These are phyloP conservation scores for Cryptosporidium baileyi DNA, from an alignment of 169 alveolate genomes.

Conservation along the genomic window DNA sequence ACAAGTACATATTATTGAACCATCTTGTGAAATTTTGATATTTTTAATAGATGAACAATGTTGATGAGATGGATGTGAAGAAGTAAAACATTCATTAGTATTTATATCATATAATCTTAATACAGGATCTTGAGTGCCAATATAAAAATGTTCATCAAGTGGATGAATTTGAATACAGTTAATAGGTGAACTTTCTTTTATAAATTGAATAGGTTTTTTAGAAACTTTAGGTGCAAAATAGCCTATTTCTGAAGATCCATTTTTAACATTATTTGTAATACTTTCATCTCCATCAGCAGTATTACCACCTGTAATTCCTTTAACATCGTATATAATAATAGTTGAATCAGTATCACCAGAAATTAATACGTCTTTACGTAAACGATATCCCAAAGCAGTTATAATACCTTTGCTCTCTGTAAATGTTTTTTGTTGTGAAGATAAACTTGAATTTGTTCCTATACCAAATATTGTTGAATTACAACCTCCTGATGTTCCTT, in stretches of 20 bases:
- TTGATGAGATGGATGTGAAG: constrained; percentile 53
- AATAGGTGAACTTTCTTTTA: constrained; percentile 55
- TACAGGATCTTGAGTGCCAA: constrained; percentile 53
- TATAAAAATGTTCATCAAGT: constrained; percentile 32
- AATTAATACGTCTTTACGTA: constrained; percentile 25
- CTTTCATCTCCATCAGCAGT: constrained; percentile 9
- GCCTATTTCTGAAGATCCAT: neutral
- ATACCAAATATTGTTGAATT: constrained; percentile 4
- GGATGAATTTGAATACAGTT: constrained; percentile 56
- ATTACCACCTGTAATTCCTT: constrained; percentile 34
- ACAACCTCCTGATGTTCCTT: neutral
- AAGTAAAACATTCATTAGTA: constrained; percentile 37
- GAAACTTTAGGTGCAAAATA: neutral
- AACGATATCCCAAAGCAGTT: constrained; percentile 34
- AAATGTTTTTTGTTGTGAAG: constrained; percentile 60
- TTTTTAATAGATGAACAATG: constrained; percentile 3
- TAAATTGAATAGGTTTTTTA: constrained; percentile 25
- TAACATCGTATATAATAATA: constrained; percentile 44
- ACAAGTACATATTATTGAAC: constrained; percentile 33
- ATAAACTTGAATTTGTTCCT: constrained; percentile 1
- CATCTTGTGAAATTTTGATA: constrained; percentile 28
- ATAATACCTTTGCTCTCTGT: constrained; percentile 66
- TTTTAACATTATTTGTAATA: neutral
- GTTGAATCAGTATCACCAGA: constrained; percentile 60
- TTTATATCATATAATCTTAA: constrained; percentile 46